Evolutionary conservation across 2,329 filamentous ascomycete species (phyloP).

Genomic region (Lizonia empirigonia): DNA sequence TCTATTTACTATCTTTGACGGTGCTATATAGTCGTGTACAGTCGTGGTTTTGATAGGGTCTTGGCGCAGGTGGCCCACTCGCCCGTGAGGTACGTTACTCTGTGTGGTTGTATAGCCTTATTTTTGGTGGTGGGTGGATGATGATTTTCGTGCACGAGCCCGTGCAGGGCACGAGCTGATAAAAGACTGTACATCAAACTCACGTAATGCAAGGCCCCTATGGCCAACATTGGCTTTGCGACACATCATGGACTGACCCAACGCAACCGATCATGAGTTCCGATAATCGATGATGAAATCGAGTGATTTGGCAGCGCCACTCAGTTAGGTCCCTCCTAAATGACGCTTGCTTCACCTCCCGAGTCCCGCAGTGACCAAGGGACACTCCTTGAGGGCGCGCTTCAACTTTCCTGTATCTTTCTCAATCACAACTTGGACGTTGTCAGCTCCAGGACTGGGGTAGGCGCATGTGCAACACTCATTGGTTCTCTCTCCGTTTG

Average conservation of each 20-base stretch:
- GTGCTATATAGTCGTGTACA: too few species aligned
- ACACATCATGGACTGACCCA: not conserved
- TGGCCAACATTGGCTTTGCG: too few species aligned
- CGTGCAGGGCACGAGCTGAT: too few species aligned
- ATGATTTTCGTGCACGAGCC: too few species aligned
- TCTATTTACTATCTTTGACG: too few species aligned
- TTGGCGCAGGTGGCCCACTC: too few species aligned
- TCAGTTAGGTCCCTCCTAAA: slow-evolving; percentile 2
- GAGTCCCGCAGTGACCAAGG: not conserved
- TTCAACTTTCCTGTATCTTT: not conserved
- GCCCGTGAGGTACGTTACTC: too few species aligned
- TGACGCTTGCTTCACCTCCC: not conserved
- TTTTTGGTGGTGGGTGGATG: too few species aligned
- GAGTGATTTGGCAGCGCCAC: not conserved
- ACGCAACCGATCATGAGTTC: not conserved
- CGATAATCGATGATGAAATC: not conserved
- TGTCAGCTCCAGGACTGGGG: not conserved
- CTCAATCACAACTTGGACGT: not conserved
- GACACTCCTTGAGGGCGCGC: not conserved
- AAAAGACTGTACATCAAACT: slow-evolving; percentile 10
- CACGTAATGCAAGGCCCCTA: slow-evolving; percentile 2
- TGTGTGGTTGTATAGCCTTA: too few species aligned
- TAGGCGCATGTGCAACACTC: not conserved
- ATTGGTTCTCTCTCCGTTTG: not conserved
- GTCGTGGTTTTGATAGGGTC: too few species aligned